Base-by-base conservation (phyloP, 2,329 filamentous ascomycete species). In the Endoconidiophora polonica region DNA sequence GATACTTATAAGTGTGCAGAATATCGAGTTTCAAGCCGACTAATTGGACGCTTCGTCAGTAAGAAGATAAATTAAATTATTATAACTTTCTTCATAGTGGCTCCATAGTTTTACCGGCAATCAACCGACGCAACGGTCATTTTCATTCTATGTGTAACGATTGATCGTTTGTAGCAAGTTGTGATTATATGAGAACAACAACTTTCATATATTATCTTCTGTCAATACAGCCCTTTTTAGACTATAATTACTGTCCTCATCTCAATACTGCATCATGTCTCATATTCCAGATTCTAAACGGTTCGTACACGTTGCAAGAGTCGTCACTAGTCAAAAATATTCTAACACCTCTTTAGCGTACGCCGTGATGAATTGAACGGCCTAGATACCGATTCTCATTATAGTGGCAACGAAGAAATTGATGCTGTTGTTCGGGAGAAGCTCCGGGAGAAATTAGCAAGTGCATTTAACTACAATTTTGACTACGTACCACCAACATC, bases 291-390 rank as follows among this genome's bases (percentile, higher is more conserved):
- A 72, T 50, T 69, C 71, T 44, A 75, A 74, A 59, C 66, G 70
- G 72, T 74, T 60, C 53, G 64, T 40, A 24, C 16, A 18, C 49
- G 26, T 7, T 43, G 3, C 18, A 23, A 39, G 37, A 14, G 9
- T 4, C 14, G n/a, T 14, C 16, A 7, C 7, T 3, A 22, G n/a
- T 36, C 48, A 52, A 37, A 54, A 29, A 36, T 14, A 44, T 5
- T n/a, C 26, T 44, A 18, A 37, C 51, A 46, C 4, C 23, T 42
- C 23, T 14, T 22, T 49, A 76, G 76, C 54, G 70, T 79, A 49
- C 69, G 75, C 26, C 68, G 76, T 49, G 67, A 72, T 55, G 73
- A 79, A 38, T 61, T 79, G 18, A 65, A 66, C 51, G 63, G 60
- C 44, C 66, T 66, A 9, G 61, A 60, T 43, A 26, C 14, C 12